phyloP scores from a whole-genome alignment of 2,329 filamentous ascomycete species.

The Parastagonospora avenae region DNA sequence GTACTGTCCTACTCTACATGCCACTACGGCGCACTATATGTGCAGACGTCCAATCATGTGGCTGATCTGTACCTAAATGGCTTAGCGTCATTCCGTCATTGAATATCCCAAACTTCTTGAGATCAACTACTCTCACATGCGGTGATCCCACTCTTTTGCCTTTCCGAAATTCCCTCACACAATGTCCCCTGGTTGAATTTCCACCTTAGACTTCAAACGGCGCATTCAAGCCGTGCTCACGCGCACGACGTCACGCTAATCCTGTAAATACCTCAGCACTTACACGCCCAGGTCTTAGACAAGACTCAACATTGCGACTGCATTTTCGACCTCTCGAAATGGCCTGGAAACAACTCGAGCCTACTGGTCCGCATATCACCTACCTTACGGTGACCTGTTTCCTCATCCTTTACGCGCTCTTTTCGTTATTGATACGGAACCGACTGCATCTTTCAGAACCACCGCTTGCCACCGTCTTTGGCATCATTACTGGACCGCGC shows the following conservation, averaged over 20 bases:
- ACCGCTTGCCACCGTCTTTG: slow-evolving; percentile 53
- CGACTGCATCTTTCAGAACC: slow-evolving; percentile 56
- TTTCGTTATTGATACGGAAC: slow-evolving; percentile 54
- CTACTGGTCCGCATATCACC: slow-evolving; percentile 52
- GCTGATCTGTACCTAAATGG: neutral
- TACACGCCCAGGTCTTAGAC: too few species aligned
- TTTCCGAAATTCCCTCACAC: neutral
- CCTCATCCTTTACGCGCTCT: slow-evolving; percentile 54
- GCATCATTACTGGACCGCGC: slow-evolving; percentile 52
- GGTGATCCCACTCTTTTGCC: neutral
- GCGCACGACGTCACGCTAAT: neutral
- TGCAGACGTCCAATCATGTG: neutral
- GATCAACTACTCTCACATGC: slow-evolving; percentile 6
- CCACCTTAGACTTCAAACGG: slow-evolving; percentile 5
- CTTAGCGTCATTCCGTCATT: slow-evolving; percentile 15
- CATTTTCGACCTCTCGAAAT: slow-evolving; percentile 18
- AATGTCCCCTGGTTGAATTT: neutral
- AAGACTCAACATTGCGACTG: too few species aligned
- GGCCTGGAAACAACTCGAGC: slow-evolving; percentile 53
- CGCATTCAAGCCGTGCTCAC: neutral
- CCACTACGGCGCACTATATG: neutral
- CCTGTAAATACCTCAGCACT: too few species aligned
- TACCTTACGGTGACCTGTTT: slow-evolving; percentile 53
- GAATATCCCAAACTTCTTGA: slow-evolving; percentile 1
- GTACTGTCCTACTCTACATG: neutral